These are phyloP conservation scores for Entomophthora muscae DNA, from an alignment of 371 early-diverging fungal species.

Conservation along the genomic window DNA sequence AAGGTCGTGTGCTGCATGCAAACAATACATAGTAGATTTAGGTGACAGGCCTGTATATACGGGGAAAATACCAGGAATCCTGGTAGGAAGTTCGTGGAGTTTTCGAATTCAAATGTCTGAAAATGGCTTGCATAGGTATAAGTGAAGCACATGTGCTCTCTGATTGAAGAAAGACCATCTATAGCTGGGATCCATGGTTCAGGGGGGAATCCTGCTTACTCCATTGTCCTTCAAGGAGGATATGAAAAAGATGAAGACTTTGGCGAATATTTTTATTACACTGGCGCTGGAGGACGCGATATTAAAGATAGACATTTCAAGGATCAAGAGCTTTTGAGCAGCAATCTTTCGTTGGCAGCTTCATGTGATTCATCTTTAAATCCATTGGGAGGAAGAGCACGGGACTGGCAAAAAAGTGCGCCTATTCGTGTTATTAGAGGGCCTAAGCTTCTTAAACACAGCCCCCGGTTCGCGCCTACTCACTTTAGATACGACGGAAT, in stretches of 20 bases:
- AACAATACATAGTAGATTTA: not conserved
- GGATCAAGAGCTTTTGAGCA: conserved; percentile 24
- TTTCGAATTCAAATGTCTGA: conserved; percentile 20
- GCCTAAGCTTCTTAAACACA: conserved; percentile 16
- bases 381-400: conserved; percentile 24
- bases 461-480: conserved; percentile 19
- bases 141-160: not conserved
- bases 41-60: not conserved
- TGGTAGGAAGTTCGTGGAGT: conserved; percentile 32
- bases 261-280: conserved; percentile 31
- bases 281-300: conserved; percentile 32
- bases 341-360: conserved; percentile 27
- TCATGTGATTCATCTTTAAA: conserved; percentile 27
- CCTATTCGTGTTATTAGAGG: conserved; percentile 37
- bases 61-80: conserved; percentile 27
- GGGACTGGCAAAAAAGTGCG: conserved; percentile 30
- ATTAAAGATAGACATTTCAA: conserved; percentile 17
- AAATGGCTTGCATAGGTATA: conserved; percentile 32
- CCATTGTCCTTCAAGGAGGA: conserved; percentile 29
- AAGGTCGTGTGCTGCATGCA: not conserved
- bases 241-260: conserved; percentile 30
- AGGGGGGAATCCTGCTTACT: conserved; percentile 22
- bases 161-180: conserved; percentile 17
- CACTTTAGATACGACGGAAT: conserved; percentile 44
- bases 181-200: conserved; percentile 29